A percentile compares a stretch with the other conserved stretches of the same genome.
phyloP scores from a whole-genome alignment of 2,329 filamentous ascomycete genomes.

The Colletotrichum echinochloae region DNA sequence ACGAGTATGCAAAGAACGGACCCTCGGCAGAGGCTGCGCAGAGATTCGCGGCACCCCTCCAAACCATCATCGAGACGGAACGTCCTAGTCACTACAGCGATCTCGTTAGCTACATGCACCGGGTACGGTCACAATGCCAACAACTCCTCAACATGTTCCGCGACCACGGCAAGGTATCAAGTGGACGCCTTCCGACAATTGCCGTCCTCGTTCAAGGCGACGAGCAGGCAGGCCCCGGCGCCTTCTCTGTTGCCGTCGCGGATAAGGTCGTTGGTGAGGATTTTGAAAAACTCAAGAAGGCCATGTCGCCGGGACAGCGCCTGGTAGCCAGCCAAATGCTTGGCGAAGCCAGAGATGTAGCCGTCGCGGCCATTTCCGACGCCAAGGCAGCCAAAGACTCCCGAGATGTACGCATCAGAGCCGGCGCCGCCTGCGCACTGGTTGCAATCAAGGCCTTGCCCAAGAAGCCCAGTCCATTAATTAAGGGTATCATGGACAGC shows the following conservation, averaged over 20 bases:
- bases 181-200: constrained; percentile 79
- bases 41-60: constrained; percentile 74
- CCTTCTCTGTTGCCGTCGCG: constrained; percentile 88
- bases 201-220: constrained; percentile 96
- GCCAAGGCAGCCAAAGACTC: constrained; percentile 82
- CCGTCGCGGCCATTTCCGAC: constrained; percentile 80
- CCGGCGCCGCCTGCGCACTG: constrained; percentile 86
- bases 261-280: constrained; percentile 89
- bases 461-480: constrained; percentile 92
- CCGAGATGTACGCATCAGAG: constrained; percentile 86
- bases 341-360: constrained; percentile 79
- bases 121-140: constrained; percentile 90
- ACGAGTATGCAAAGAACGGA: constrained; percentile 83
- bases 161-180: constrained; percentile 86
- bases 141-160: constrained; percentile 92
- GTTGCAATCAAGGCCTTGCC: constrained; percentile 89
- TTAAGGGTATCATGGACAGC: constrained; percentile 98
- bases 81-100: constrained; percentile 88
- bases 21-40: constrained; percentile 59
- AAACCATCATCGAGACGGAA: constrained; percentile 82
- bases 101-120: constrained; percentile 88
- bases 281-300: constrained; percentile 88
- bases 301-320: constrained; percentile 88
- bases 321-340: constrained; percentile 85
- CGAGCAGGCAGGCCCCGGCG: constrained; percentile 88